Percentiles rank a stretch among this genome's conserved stretches.
Conservation (phyloP, 225 moss, liverwort and hornwort genomes). For the Physcomitrellopsis africana region DNA sequence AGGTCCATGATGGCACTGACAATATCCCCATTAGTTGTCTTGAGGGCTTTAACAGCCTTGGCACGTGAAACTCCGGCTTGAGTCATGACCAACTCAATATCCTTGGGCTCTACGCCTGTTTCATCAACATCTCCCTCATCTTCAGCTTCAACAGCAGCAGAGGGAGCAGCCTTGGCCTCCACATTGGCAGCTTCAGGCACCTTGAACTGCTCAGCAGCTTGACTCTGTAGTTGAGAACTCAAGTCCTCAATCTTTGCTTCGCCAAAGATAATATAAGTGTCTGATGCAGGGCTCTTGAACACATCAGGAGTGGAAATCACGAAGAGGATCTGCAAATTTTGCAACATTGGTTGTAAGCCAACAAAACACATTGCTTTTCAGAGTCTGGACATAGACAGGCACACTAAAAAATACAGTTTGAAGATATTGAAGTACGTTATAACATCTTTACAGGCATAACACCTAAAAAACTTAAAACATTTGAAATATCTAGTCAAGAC, state of each 20-base stretch:
- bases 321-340: too few species aligned
- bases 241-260: conserved; percentile 80
- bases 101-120: conserved; percentile 40
- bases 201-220: conserved; percentile 80
- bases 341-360: too few species aligned
- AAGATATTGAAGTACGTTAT: background rate
- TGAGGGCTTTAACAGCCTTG: too few species aligned
- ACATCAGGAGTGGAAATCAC: conserved; percentile 20
- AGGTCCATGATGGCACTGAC: conserved; percentile 68
- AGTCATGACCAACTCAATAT: too few species aligned
- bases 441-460: too few species aligned
- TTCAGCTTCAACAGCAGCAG: conserved; percentile 50
- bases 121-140: conserved; percentile 72
- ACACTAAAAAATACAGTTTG: background rate
- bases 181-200: conserved; percentile 40
- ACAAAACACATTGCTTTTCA: conserved; percentile 36
- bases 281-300: conserved; percentile 60
- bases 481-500: too few species aligned
- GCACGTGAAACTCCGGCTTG: too few species aligned
- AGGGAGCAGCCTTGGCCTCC: too few species aligned
- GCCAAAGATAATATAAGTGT: conserved; percentile 52
- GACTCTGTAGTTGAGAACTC: conserved; percentile 75
- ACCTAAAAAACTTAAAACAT: too few species aligned
- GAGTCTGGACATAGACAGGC: background rate
- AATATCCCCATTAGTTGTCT: too few species aligned